These are phyloP conservation scores for Puccinia coronata DNA, from an alignment of 1,284 basidiomycete species.

Conservation along the genomic window DNA sequence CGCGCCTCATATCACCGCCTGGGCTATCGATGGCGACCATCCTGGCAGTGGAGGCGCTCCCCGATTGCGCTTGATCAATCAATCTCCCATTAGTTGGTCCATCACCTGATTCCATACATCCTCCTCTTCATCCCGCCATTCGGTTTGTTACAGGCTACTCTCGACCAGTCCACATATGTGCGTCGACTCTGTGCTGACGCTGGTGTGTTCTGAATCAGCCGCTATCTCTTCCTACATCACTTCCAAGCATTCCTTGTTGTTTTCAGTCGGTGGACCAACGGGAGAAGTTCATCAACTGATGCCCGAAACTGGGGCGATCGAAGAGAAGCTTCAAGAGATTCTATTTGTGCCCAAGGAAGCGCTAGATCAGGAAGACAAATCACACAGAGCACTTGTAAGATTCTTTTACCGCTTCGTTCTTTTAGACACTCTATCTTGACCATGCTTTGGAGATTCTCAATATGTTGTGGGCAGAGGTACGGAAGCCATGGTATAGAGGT, in stretches of 20 bases:
- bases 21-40: constrained; percentile 51
- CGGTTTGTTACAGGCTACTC: neutral
- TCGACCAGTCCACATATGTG: neutral
- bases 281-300: constrained; percentile 55
- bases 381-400: constrained; percentile 54
- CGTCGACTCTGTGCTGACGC: too few species aligned
- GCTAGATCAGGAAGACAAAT: constrained; percentile 44
- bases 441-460: neutral
- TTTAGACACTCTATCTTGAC: neutral
- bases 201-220: constrained; percentile 39
- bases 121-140: neutral
- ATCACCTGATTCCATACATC: neutral
- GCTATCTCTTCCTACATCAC: constrained; percentile 53
- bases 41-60: neutral
- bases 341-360: constrained; percentile 52
- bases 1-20: constrained; percentile 51
- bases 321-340: constrained; percentile 52
- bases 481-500: constrained; percentile 43
- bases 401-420: constrained; percentile 3
- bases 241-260: constrained; percentile 51
- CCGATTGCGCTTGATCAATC: constrained; percentile 1
- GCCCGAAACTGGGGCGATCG: constrained; percentile 51
- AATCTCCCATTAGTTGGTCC: constrained; percentile 18
- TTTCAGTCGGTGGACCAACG: constrained; percentile 55
- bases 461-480: constrained; percentile 17